A percentile compares a stretch with the other conserved stretches of the same genome.
Evolutionary conservation across 164 flowering plant species (phyloP).

Genomic region (Piper longum): DNA sequence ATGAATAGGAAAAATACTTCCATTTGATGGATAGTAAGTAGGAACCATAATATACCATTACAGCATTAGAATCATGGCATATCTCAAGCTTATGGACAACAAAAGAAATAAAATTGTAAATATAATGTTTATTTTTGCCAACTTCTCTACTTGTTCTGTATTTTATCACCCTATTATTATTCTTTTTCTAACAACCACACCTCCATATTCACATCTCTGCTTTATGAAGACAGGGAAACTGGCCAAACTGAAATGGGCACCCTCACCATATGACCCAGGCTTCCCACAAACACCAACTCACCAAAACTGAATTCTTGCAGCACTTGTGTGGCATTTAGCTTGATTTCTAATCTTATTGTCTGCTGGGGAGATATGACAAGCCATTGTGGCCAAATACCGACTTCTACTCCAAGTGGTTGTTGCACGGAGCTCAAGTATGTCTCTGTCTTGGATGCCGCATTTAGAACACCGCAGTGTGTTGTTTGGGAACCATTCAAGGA

Average conservation of each 20-base stretch:
- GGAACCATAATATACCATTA: no score
- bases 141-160: no score
- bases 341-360: constrained; percentile 37
- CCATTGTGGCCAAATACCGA: constrained; percentile 41
- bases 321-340: constrained; percentile 29
- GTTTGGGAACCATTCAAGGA: constrained; percentile 26
- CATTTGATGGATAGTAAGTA: no score
- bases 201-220: neutral
- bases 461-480: constrained; percentile 34
- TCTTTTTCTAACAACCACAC: no score
- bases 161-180: no score
- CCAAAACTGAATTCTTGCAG: constrained; percentile 51
- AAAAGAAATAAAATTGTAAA: no score
- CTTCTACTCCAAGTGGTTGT: constrained; percentile 49
- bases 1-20: no score
- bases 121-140: no score
- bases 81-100: no score
- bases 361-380: constrained; percentile 46
- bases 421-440: constrained; percentile 41
- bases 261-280: constrained; percentile 64
- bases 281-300: constrained; percentile 61
- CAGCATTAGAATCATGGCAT: no score
- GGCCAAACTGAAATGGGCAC: constrained; percentile 55
- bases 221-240: constrained; percentile 9
- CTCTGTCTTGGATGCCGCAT: constrained; percentile 43